These are phyloP conservation scores for Yarrowia divulgata DNA, from an alignment of 805 yeast genomes.

Conservation along the genomic window DNA sequence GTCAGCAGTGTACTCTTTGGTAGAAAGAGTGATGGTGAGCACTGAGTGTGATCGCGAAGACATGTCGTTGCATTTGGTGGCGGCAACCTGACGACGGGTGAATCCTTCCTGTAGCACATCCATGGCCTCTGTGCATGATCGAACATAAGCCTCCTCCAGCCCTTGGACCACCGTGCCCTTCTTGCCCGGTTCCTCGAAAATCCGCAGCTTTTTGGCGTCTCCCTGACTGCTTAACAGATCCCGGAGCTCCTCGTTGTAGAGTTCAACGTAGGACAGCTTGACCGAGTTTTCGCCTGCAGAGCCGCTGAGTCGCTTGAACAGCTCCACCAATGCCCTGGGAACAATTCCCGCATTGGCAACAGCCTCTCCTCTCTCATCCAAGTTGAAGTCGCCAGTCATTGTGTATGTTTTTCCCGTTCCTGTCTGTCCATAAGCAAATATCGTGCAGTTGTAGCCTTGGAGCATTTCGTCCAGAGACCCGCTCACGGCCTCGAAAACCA, in stretches of 20 bases:
- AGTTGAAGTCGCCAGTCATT: conserved; percentile 54
- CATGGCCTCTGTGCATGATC: conserved; percentile 59
- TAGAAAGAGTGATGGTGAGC: conserved; percentile 68
- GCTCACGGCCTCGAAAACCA: conserved; percentile 56
- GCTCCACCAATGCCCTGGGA: conserved; percentile 60
- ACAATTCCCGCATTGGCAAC: conserved; percentile 64
- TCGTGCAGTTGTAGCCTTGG: conserved; percentile 73
- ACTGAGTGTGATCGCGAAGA: conserved; percentile 83
- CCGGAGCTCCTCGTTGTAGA: conserved; percentile 82
- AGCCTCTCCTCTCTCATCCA: conserved; percentile 26
- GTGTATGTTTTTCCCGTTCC: conserved; percentile 91
- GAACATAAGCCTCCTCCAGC: conserved; percentile 61
- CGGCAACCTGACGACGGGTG: conserved; percentile 68
- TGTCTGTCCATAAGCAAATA: conserved; percentile 94
- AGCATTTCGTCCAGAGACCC: conserved; percentile 66
- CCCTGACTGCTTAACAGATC: conserved; percentile 61
- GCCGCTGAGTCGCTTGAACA: conserved; percentile 59
- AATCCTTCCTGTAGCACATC: conserved; percentile 63
- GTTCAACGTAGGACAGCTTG: conserved; percentile 78
- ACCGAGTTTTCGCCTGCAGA: conserved; percentile 64
- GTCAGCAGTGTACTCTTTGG: conserved; percentile 59
- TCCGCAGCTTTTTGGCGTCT: conserved; percentile 58
- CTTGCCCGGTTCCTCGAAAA: conserved; percentile 57
- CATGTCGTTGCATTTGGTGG: conserved; percentile 74
- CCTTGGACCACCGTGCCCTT: conserved; percentile 61